phyloP scores from a whole-genome alignment of 2,329 filamentous ascomycete genomes.

The Trichocomaceae sp. region DNA sequence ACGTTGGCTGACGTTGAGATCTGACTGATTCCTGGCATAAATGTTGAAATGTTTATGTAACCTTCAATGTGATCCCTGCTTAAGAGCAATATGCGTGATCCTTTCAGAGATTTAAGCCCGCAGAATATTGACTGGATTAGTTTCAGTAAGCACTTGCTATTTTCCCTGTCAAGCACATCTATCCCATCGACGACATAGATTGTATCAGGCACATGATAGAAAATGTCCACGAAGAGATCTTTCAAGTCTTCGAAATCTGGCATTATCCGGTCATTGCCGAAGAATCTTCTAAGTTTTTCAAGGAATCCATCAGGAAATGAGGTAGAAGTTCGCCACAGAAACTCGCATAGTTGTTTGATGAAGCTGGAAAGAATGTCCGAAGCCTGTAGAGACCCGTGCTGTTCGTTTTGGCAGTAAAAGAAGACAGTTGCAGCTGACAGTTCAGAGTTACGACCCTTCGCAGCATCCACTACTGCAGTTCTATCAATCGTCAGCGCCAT shows the following conservation, averaged over 20 bases:
- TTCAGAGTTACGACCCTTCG: neutral
- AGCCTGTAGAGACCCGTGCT: neutral
- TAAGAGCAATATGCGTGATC: no score
- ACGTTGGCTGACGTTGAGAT: no score
- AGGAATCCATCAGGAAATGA: neutral
- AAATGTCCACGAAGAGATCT: neutral
- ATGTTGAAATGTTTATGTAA: no score
- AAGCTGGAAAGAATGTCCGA: slow-evolving; percentile 1
- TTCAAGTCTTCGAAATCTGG: slow-evolving; percentile 1
- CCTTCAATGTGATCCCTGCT: no score
- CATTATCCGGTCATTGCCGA: neutral
- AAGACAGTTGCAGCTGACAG: neutral
- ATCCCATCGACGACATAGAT: slow-evolving; percentile 4
- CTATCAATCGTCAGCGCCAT: no score
- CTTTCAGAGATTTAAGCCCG: no score
- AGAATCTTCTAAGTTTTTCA: neutral
- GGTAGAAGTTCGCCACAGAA: neutral
- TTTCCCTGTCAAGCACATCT: neutral
- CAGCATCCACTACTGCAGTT: neutral
- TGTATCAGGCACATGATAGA: neutral
- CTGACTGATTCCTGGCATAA: no score
- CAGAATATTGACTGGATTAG: neutral
- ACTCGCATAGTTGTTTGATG: slow-evolving; percentile 1
- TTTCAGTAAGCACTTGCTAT: neutral
- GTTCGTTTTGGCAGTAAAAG: neutral